phyloP scores from a whole-genome alignment of 768 basidiomycete genomes.

The Macrolepiota fuliginosa region DNA sequence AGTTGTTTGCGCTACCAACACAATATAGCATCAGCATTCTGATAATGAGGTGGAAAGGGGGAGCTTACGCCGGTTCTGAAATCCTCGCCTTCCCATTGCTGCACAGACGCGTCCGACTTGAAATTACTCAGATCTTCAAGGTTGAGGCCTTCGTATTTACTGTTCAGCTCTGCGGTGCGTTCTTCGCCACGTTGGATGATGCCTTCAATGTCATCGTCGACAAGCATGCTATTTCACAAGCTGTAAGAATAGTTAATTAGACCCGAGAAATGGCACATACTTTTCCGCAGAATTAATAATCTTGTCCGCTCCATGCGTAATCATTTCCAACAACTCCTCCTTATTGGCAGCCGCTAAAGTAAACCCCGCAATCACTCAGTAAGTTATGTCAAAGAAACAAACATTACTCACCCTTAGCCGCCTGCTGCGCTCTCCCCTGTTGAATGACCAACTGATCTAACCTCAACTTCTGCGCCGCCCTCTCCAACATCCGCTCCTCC shows the following conservation, averaged over 20 bases:
- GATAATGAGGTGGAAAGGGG: not conserved
- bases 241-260: not conserved
- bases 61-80: conserved; percentile 68
- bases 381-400: not conserved
- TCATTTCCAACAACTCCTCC: conserved; percentile 97
- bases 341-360: conserved; percentile 83
- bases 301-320: conserved; percentile 94
- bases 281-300: conserved; percentile 82
- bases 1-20: conserved; percentile 56
- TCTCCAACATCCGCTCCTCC: conserved; percentile 92
- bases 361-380: not conserved
- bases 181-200: conserved; percentile 93
- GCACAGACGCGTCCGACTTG: conserved; percentile 88
- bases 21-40: conserved; percentile 3
- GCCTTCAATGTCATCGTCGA: conserved; percentile 91
- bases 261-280: conserved; percentile 38
- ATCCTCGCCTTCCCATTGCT: conserved; percentile 96
- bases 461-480: conserved; percentile 92
- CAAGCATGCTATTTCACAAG: conserved; percentile 47
- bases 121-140: conserved; percentile 97
- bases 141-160: conserved; percentile 90
- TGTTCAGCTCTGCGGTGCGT: conserved; percentile 82
- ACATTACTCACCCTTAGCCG: conserved; percentile 62
- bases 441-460: conserved; percentile 97
- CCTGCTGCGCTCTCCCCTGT: conserved; percentile 81